These are phyloP conservation scores for Fusarium nematophilum DNA, from an alignment of 2,329 filamentous ascomycete species.

Conservation along the genomic window DNA sequence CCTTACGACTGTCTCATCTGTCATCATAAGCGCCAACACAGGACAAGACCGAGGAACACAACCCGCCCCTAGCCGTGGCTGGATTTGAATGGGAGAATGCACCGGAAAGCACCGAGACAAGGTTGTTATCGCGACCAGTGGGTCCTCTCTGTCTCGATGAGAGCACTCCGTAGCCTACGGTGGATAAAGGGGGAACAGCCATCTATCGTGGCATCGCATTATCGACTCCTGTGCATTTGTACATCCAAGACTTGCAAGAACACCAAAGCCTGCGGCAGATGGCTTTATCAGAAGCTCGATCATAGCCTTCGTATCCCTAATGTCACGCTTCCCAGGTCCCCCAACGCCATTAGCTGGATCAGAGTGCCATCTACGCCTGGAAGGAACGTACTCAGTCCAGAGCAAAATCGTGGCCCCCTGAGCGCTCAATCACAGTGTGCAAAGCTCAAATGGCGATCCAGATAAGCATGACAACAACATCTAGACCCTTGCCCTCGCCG, in stretches of 20 bases:
- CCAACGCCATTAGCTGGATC: constrained; percentile 44
- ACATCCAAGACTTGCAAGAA: constrained; percentile 44
- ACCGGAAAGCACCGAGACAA: not conserved
- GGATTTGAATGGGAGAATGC: not conserved
- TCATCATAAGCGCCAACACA: not conserved
- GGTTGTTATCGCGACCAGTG: not conserved
- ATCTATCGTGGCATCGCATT: constrained; percentile 31
- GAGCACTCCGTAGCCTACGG: constrained; percentile 1
- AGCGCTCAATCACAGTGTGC: constrained; percentile 4
- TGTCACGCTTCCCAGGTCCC: constrained; percentile 43
- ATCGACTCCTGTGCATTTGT: constrained; percentile 39
- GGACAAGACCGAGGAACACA: too few relatives aligned
- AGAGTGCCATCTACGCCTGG: constrained; percentile 35
- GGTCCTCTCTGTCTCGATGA: constrained; percentile 3
- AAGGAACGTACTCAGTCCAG: constrained; percentile 22
- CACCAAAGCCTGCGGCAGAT: constrained; percentile 34
- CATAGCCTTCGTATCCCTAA: constrained; percentile 41
- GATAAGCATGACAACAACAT: constrained; percentile 78
- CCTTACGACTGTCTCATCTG: not conserved
- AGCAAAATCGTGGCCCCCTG: constrained; percentile 9
- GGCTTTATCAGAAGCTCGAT: constrained; percentile 39
- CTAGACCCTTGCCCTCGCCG: constrained; percentile 73
- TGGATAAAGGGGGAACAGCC: constrained; percentile 21
- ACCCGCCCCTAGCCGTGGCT: not conserved
- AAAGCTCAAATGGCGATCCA: constrained; percentile 75